phyloP scores from a whole-genome alignment of 805 yeast species.

The Diddensiella santjacobensis region DNA sequence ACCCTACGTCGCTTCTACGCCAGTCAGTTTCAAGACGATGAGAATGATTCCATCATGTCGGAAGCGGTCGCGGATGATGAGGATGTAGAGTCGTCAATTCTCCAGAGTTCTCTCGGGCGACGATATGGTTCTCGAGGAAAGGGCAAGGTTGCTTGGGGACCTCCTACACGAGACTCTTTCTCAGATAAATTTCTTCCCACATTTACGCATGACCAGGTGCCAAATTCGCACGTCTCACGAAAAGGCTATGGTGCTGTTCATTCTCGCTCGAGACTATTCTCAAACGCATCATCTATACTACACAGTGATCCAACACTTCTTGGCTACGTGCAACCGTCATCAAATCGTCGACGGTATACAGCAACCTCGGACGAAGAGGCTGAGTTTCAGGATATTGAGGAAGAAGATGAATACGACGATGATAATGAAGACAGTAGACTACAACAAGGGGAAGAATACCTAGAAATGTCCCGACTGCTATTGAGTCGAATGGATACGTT shows the following conservation, averaged over 20 bases:
- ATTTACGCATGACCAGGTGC: background rate
- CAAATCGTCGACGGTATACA: background rate
- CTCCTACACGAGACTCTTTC: background rate
- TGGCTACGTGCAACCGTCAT: background rate
- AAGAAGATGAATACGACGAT: slow-evolving; percentile 8
- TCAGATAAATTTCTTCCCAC: background rate
- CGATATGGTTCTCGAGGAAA: background rate
- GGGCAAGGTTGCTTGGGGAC: background rate
- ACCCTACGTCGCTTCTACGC: background rate
- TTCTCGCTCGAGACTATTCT: background rate
- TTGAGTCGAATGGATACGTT: slow-evolving; percentile 13
- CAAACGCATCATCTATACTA: slow-evolving; percentile 4
- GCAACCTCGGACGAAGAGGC: slow-evolving; percentile 3
- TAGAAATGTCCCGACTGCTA: slow-evolving; percentile 6
- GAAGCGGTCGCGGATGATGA: background rate
- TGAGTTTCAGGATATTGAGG: slow-evolving; percentile 1
- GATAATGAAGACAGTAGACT: slow-evolving; percentile 6
- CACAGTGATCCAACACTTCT: background rate
- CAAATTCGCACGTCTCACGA: background rate
- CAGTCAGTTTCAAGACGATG: background rate
- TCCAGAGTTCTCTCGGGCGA: background rate
- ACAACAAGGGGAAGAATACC: background rate
- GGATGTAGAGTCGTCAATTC: background rate
- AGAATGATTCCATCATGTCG: no score
- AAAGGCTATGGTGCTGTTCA: background rate